Base-by-base conservation (phyloP, 768 basidiomycete genomes). In the Pleurotus tuoliensis region DNA sequence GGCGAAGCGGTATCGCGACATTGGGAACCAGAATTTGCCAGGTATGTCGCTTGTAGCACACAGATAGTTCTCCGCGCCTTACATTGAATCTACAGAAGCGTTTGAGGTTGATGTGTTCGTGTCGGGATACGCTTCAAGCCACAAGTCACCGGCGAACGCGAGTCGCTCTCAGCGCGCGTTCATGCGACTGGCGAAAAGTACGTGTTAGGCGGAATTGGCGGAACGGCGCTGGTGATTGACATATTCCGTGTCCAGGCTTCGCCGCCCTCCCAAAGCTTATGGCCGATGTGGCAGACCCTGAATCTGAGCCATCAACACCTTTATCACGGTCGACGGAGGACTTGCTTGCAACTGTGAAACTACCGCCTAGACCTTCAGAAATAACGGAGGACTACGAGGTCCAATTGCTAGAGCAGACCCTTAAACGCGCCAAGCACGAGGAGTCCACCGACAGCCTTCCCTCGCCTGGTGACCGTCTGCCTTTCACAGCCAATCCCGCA, bases 121-220 rank as follows among this genome's bases (percentile, higher is more conserved):
- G 6, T 90, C 91, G 12, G 94, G 93, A 0, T 92, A 84, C 61
- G 91, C 88, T 0, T 77, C 84, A 13, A 82, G 76, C 47, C 73
- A 82, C 43, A 79, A 82, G 43, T 74, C 81, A 1, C 76, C 82
- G 2, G 86, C 86, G 53, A 72, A 77, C 44, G 79, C 84, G 1
- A 86, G 84, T 55, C 84, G 92, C 4, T 82, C 90, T 1, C 92
- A 94, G 58, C 78, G 82, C 12, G 83, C 90, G 1, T 89, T 95
- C 62, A 75, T 94, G 39, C 78, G 78, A 11, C 67, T 94, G 34
- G 94, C 93, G 8, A 91, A 87, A 78, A 77, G 92, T 92, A 62
- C 27, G 60, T 43, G 16, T 38, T 55, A 62, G 43, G 59, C 46
- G 30, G 30, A 8, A 11, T 11, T 11, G 11, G 44, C 37, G 38